Conservation (phyloP, 2,329 filamentous ascomycete genomes). For the Ophiostoma australiae region DNA sequence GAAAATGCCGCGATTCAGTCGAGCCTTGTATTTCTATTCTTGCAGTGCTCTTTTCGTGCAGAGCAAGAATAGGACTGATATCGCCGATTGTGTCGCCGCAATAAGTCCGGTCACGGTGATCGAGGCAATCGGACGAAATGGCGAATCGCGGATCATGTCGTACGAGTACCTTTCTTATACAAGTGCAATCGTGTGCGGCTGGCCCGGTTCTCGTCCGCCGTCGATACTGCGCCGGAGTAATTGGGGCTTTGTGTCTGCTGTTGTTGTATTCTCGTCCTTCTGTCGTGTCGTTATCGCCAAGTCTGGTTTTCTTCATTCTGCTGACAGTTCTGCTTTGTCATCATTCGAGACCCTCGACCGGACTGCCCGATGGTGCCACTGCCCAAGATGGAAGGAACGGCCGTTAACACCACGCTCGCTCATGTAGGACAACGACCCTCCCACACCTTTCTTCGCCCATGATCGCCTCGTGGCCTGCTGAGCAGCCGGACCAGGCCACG, state of each 20-base stretch:
- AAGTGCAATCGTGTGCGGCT: background rate
- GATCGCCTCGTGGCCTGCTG: conserved; percentile 2
- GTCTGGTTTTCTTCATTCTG: background rate
- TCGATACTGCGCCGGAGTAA: background rate
- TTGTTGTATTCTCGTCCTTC: background rate
- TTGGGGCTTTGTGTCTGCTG: background rate
- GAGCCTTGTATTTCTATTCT: background rate
- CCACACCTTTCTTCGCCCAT: conserved; percentile 4
- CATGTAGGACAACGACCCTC: background rate
- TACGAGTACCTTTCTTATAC: background rate
- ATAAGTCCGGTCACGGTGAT: conserved; percentile 11
- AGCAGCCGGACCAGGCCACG: background rate
- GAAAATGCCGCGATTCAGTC: conserved; percentile 4
- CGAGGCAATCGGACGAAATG: background rate
- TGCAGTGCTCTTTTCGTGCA: background rate
- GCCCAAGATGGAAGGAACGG: conserved; percentile 9
- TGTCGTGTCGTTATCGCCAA: background rate
- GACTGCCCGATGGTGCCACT: background rate
- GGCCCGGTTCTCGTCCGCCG: background rate
- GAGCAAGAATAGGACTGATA: background rate
- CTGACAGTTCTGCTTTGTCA: background rate
- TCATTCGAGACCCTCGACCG: background rate
- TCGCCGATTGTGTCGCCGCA: conserved; percentile 1
- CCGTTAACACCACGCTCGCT: background rate
- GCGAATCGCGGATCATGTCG: background rate